Percentiles rank a stretch among this genome's conserved stretches.
phyloP scores from a whole-genome alignment of 139 green algal genomes.

The Tetraselmis chui region DNA sequence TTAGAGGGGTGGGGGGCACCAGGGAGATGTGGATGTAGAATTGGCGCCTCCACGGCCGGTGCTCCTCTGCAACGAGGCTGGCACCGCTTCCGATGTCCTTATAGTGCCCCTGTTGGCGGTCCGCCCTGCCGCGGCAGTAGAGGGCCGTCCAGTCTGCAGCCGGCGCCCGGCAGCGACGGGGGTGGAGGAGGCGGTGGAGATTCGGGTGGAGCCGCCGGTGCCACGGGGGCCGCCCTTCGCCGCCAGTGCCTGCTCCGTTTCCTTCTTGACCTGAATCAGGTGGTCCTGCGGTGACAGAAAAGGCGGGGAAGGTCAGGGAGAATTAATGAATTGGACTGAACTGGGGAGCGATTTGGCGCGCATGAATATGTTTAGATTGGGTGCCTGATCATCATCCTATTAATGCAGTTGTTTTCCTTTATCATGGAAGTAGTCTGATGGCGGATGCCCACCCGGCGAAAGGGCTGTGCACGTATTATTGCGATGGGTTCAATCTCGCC shows the following conservation, averaged over 20 bases:
- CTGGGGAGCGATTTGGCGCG: no score
- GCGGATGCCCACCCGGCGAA: no score
- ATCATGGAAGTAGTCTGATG: no score
- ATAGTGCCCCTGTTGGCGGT: background rate
- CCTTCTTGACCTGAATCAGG: background rate
- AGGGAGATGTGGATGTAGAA: background rate
- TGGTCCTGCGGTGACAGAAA: background rate
- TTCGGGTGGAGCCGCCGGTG: no score
- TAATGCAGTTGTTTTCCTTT: no score
- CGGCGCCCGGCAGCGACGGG: background rate
- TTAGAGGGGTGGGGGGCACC: no score
- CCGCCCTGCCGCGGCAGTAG: background rate
- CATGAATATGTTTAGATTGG: no score
- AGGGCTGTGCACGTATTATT: no score
- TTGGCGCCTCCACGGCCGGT: background rate
- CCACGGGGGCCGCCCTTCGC: background rate
- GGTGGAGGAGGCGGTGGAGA: no score
- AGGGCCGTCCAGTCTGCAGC: background rate
- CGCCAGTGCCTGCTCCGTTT: background rate
- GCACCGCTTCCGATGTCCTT: background rate
- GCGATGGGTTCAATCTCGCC: no score
- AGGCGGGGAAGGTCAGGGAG: background rate
- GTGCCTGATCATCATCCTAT: no score
- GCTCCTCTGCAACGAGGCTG: background rate
- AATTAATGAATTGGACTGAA: background rate